Conservation (phyloP, 371 early-diverging fungal species). For the Smittium culicis region DNA sequence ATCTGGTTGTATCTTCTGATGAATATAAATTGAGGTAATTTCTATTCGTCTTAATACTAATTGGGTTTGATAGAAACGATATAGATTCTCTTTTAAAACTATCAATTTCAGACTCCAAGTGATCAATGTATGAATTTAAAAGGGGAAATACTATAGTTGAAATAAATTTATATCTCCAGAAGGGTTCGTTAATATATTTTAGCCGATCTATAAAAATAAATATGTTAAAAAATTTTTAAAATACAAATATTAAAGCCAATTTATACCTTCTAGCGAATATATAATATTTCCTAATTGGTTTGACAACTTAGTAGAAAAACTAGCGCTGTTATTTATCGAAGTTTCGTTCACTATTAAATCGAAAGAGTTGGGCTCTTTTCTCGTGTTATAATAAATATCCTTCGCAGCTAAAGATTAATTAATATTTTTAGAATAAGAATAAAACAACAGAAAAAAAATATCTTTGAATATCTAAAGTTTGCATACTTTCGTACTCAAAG, state of each 20-base stretch:
- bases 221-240: background rate
- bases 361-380: background rate
- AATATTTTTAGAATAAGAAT: no score
- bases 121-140: background rate
- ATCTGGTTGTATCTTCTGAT: background rate
- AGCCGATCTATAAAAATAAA: conserved; percentile 1
- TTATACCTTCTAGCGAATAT: background rate
- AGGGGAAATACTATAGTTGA: background rate
- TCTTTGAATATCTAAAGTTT: background rate
- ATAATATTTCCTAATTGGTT: background rate
- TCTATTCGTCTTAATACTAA: background rate
- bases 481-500: conserved; percentile 3
- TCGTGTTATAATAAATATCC: background rate
- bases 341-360: background rate
- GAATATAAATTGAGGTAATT: background rate
- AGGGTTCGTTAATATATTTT: background rate
- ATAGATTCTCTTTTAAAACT: conserved; percentile 3
- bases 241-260: background rate
- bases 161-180: conserved; percentile 8
- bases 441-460: background rate
- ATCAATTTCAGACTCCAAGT: background rate
- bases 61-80: background rate
- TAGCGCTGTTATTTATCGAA: background rate
- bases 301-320: background rate
- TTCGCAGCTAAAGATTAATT: background rate